Base-by-base conservation (phyloP, 257 asterid species). In the Nicotiana tomentosiformis region DNA sequence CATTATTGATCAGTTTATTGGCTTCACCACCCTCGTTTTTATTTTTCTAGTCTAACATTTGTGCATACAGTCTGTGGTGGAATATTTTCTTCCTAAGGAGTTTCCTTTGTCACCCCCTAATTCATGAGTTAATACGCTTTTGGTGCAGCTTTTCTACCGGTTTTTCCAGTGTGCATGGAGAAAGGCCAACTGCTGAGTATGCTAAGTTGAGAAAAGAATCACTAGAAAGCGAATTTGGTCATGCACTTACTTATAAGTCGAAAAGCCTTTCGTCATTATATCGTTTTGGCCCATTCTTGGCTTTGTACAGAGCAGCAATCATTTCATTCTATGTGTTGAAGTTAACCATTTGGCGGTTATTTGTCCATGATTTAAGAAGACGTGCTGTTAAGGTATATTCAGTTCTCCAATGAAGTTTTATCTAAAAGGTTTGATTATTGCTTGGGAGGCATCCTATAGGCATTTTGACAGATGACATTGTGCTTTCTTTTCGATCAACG, bases 141-240 rank as follows among this genome's bases (percentile, higher is more conserved):
- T 80, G 82, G 62, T 87, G 92, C 96, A 96, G 99, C 84, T 96
- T 90, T 87, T 92, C 95, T 46, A 90, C 91, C 81, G 88, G 89
- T 67, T 90, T 90, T 83, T 91, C 99, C 82, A 96, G 99, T 82
- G 98, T 96, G 86, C 99, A 96, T 83, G 98, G 97, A 35, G 99
- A 92, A 85, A 88, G 89, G 84, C 98, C 98, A 70, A 90, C 99
- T 57, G 97, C 98, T 46, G 98, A 93, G 92, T 96, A 96, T 88
- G 99, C 99, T 10, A 94, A 88, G 88, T 81, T 88, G 90, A 92
- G 98, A 93, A 94, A 96, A 90, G 98, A 93, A 87, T 89, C 93
- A 3, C 91, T 96, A 18, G 98, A 94, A 86, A 90, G 84, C 82
- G 88, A 93, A 88, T 96, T 96, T 80, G 99, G 98, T 39, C 91